phyloP scores from a whole-genome alignment of 306 rosid species.

The Sicyos baderoa region DNA sequence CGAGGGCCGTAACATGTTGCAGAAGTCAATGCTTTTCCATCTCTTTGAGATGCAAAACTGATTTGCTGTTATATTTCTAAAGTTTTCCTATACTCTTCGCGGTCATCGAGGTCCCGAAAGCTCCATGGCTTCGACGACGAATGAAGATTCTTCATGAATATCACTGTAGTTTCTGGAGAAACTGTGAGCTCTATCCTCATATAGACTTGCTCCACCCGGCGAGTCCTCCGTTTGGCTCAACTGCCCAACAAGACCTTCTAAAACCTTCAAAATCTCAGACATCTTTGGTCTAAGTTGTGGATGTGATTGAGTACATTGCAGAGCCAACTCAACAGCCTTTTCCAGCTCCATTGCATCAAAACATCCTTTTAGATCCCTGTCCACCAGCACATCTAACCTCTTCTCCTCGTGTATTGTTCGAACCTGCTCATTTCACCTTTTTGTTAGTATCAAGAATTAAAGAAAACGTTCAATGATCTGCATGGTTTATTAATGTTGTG shows the following conservation, averaged over 20 bases:
- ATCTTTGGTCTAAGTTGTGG: constrained; percentile 81
- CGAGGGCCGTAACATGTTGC: not conserved
- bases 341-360: constrained; percentile 62
- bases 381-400: constrained; percentile 60
- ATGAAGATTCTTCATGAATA: constrained; percentile 59
- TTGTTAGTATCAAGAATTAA: too few relatives aligned
- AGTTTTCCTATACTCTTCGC: constrained; percentile 9
- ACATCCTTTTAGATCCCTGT: constrained; percentile 77
- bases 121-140: constrained; percentile 79
- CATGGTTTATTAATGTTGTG: too few relatives aligned
- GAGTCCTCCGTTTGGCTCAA: constrained; percentile 44
- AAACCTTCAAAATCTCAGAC: constrained; percentile 64
- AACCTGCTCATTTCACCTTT: constrained; percentile 43
- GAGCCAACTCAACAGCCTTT: constrained; percentile 55
- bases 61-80: constrained; percentile 30
- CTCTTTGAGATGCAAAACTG: constrained; percentile 29
- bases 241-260: constrained; percentile 67
- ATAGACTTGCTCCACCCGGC: constrained; percentile 38
- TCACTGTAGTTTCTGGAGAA: constrained; percentile 58
- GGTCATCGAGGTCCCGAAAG: constrained; percentile 82
- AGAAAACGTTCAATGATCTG: too few relatives aligned
- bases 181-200: constrained; percentile 50
- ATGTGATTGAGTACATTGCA: constrained; percentile 70
- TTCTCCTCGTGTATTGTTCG: constrained; percentile 62
- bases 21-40: not conserved